phyloP scores from a whole-genome alignment of 1,284 basidiomycete species.

The Nidula niveotomentosa region DNA sequence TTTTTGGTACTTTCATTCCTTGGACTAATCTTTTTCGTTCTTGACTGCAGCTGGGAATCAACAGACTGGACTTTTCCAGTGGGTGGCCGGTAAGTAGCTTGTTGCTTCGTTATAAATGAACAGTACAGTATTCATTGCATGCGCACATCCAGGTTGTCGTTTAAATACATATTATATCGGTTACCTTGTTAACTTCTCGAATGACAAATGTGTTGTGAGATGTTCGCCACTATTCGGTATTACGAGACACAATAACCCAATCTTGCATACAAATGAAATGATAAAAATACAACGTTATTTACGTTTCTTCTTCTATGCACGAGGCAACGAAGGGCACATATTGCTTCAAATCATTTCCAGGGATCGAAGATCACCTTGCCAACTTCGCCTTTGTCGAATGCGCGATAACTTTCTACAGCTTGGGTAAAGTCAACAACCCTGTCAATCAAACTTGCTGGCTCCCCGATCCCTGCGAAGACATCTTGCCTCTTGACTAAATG shows the following conservation, averaged over 20 bases:
- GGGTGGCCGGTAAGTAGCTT: conserved; percentile 32
- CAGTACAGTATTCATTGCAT: no score
- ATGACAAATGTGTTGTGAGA: not conserved
- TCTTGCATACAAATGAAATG: no score
- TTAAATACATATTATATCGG: no score
- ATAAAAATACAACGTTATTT: no score
- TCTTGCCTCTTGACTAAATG: conserved; percentile 56
- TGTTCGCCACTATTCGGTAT: no score
- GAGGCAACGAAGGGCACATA: no score
- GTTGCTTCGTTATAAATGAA: not conserved
- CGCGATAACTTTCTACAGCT: conserved; percentile 56
- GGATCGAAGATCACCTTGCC: conserved; percentile 78
- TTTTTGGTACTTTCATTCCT: not conserved
- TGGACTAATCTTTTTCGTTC: not conserved
- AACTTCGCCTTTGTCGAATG: conserved; percentile 68
- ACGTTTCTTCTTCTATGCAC: no score
- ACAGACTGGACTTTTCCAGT: conserved; percentile 39
- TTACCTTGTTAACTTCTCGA: no score
- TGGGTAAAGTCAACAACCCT: conserved; percentile 56
- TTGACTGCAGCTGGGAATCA: conserved; percentile 42
- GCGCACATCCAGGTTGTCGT: no score
- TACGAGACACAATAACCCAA: no score
- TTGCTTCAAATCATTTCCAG: conserved; percentile 36
- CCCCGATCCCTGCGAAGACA: conserved; percentile 64
- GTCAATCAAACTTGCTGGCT: conserved; percentile 61